phyloP scores from a whole-genome alignment of 768 basidiomycete species.

The Gymnopilus dilepis region DNA sequence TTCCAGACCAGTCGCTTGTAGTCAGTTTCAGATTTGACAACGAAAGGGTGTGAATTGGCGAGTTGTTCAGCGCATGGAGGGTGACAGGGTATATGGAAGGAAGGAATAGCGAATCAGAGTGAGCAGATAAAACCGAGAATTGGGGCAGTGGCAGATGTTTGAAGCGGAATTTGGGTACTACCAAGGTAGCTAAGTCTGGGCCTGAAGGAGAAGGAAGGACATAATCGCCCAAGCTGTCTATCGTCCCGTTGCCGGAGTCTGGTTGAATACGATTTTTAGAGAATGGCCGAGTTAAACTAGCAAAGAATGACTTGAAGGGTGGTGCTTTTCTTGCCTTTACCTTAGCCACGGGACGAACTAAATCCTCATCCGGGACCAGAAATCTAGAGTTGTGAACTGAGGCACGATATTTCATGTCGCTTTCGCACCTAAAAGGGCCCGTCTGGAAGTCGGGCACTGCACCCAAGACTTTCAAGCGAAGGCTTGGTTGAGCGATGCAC shows the following conservation, averaged over 20 bases:
- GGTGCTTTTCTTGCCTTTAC: too few relatives aligned
- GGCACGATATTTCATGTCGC: not conserved
- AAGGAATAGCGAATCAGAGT: slow-evolving; percentile 1
- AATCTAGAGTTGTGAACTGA: not conserved
- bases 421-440: slow-evolving; percentile 14
- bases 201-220: not conserved
- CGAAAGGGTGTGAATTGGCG: slow-evolving; percentile 23
- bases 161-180: not conserved
- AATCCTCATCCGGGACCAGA: not conserved
- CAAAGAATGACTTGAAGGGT: not conserved
- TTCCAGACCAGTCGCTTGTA: slow-evolving; percentile 23
- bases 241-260: not conserved
- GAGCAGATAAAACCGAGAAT: not conserved
- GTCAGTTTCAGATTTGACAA: slow-evolving; percentile 20
- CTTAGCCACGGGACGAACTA: not conserved
- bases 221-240: not conserved
- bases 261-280: not conserved
- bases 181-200: not conserved
- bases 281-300: not conserved
- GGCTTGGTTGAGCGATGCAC: not conserved
- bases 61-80: slow-evolving; percentile 17
- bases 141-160: not conserved
- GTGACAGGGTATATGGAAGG: slow-evolving; percentile 16
- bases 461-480: not conserved
- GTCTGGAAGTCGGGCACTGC: not conserved